Evolutionary conservation across 768 basidiomycete genomes (phyloP), one percentile per base, ranked within the genome.

Genomic region (Jaapia argillacea): DNA sequence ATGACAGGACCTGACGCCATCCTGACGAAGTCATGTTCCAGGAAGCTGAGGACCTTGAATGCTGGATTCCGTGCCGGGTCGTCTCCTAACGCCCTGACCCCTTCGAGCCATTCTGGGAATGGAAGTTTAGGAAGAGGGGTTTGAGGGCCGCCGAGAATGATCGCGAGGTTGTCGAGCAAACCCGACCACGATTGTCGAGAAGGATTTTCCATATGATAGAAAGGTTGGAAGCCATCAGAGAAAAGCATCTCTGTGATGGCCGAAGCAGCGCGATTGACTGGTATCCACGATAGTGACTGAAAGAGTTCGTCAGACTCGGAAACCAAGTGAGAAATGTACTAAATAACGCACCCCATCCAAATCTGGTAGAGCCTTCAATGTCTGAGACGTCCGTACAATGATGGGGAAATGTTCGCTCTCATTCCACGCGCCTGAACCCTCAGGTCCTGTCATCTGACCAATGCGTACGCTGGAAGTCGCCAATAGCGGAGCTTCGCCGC

Each of bases 191-290:
- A 59, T 42, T 65, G 63, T 10, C 62, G 58, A 12, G 57, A 59
- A 1, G 63, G 62, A 40, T 64, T 65, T 44, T 66, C 64, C 53
- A 66, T 46, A 40, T 64, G 63, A 40, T 63, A 64, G 22, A 60
- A 50, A 3, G 57, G 54, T 23, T 52, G 51, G 46, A 63, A 61
- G 24, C 47, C 46, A 44, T 55, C 46, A 4, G 61, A 61, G 40
- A 64, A 63, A 4, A 63, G 45, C 27, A 64, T 49, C 23, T 65
- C 64, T 4, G 52, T 47, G 33, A 65, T 52, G 12, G 53, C 51
- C 16, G 51, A 50, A 0, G 56, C 58, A 1, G 61, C 61, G 16
- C 60, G 52, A 41, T 65, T 62, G 10, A 61, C 59, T 6, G 63
- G 63, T 41, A 65, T 56, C 63, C 64, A 65, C 1, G 63, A 65